These are phyloP conservation scores for Heliocybe sulcata DNA, from an alignment of 1,284 basidiomycete genomes.

Conservation along the genomic window DNA sequence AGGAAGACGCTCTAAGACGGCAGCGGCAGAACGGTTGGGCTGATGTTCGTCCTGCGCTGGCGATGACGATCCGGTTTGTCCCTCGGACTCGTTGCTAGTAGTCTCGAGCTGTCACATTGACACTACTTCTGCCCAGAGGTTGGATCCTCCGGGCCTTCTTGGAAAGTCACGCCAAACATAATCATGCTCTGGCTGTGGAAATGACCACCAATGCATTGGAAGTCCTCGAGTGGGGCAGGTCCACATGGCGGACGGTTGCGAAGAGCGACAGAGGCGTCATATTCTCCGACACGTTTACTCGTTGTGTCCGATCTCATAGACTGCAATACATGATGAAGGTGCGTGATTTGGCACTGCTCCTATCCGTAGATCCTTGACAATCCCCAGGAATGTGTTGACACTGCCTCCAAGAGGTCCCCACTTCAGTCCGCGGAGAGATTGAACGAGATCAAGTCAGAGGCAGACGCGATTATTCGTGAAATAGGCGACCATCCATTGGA, in stretches of 20 bases:
- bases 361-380: slow-evolving; percentile 4
- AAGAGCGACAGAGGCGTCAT: slow-evolving; percentile 20
- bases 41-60: slow-evolving; percentile 20
- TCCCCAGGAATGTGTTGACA: background rate
- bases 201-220: slow-evolving; percentile 23
- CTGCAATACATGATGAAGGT: slow-evolving; percentile 26
- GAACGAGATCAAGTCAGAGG: slow-evolving; percentile 19
- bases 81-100: background rate
- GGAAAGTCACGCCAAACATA: background rate
- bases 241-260: slow-evolving; percentile 25
- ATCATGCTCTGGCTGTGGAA: slow-evolving; percentile 13
- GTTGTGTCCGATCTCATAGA: slow-evolving; percentile 23
- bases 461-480: slow-evolving; percentile 21
- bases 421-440: slow-evolving; percentile 15
- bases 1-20: slow-evolving; percentile 10
- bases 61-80: slow-evolving; percentile 21
- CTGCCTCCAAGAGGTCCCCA: background rate
- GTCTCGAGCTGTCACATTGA: background rate
- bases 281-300: slow-evolving; percentile 24
- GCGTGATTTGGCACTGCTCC: slow-evolving; percentile 5
- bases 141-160: slow-evolving; percentile 22
- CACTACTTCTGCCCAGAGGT: slow-evolving; percentile 10
- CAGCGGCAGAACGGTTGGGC: slow-evolving; percentile 20
- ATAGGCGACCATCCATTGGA: slow-evolving; percentile 9
- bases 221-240: slow-evolving; percentile 31